Evolutionary conservation across 345 rosid genomes (phyloP).

Genomic region (Clausena lansium): DNA sequence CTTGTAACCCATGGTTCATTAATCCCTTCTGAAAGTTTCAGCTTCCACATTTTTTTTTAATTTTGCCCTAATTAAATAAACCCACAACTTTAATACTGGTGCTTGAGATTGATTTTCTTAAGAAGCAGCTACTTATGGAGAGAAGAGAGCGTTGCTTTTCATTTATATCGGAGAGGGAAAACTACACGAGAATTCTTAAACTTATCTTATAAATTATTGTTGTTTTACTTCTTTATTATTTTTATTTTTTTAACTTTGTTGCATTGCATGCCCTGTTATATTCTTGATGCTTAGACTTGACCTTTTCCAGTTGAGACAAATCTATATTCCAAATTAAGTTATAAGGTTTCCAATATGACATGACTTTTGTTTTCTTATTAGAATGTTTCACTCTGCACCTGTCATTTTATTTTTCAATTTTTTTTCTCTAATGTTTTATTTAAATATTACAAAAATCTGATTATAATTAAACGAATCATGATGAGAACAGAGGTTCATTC

Average conservation of each 20-base stretch:
- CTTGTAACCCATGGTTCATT: conserved; percentile 32
- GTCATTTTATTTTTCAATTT: neutral
- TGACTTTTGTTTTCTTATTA: neutral
- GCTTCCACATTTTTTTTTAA: conserved; percentile 44
- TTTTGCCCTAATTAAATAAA: neutral
- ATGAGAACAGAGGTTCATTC: neutral
- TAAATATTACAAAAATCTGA: neutral
- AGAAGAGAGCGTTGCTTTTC: neutral
- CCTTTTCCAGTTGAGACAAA: neutral
- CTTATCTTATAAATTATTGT: neutral
- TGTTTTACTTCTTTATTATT: no score
- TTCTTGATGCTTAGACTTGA: neutral
- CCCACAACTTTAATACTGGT: neutral
- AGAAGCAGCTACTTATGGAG: neutral
- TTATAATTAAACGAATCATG: neutral
- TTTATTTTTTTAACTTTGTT: no score
- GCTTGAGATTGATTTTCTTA: neutral
- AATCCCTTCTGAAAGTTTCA: conserved; percentile 42
- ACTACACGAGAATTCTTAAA: no score
- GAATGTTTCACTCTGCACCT: neutral
- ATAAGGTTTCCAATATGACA: neutral
- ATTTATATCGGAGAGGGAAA: neutral
- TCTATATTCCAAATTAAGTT: neutral
- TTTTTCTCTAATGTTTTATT: neutral
- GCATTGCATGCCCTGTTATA: neutral